These are phyloP conservation scores for Nelumbo lutea DNA, from an alignment of 164 flowering plant species.

Conservation along the genomic window DNA sequence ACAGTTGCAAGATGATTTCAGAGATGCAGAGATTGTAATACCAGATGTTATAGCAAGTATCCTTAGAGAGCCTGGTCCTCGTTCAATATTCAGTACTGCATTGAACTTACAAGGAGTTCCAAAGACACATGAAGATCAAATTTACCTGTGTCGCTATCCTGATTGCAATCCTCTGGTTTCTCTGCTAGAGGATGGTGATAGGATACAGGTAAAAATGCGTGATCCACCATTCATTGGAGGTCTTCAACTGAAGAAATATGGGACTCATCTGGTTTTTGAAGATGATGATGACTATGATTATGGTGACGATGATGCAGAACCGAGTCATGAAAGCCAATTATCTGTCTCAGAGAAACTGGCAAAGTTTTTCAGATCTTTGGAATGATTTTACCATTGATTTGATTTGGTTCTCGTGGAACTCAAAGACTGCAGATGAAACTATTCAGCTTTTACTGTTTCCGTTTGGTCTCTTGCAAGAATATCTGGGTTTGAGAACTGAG, in stretches of 20 bases:
- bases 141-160: conserved; percentile 7
- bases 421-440: neutral
- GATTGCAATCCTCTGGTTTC: conserved; percentile 20
- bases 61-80: conserved; percentile 5
- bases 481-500: no score
- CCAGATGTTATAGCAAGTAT: conserved; percentile 29
- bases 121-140: conserved; percentile 22
- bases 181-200: conserved; percentile 28
- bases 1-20: conserved; percentile 9
- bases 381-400: neutral
- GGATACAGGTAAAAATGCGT: conserved; percentile 15
- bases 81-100: conserved; percentile 8
- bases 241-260: conserved; percentile 28
- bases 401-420: neutral
- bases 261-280: conserved; percentile 37
- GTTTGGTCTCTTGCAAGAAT: no score
- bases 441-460: no score
- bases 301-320: conserved; percentile 23
- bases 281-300: conserved; percentile 30
- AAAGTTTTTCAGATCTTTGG: conserved; percentile 22
- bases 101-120: conserved; percentile 32
- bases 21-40: conserved; percentile 19
- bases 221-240: conserved; percentile 15
- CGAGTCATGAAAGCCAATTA: conserved; percentile 20
- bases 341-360: conserved; percentile 32